Evolutionary conservation across 176 grass and related monocot species (phyloP).

Genomic region (Raddia guianensis): DNA sequence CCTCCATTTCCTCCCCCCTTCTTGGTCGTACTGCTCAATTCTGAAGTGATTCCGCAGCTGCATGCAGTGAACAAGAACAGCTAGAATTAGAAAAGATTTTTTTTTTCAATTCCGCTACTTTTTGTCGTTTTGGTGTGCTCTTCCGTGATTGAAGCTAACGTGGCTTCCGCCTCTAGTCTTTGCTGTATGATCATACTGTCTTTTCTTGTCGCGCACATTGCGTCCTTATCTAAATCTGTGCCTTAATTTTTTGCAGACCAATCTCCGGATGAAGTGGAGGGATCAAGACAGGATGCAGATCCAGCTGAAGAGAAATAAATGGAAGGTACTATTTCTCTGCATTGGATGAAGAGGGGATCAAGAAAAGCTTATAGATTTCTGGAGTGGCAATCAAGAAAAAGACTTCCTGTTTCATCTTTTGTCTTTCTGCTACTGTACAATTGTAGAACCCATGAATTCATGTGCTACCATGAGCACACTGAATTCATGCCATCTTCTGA

Average conservation of each 20-base stretch:
- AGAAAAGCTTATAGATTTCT: not conserved
- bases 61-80: not conserved
- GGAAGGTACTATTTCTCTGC: not conserved
- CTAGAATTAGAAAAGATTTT: not conserved
- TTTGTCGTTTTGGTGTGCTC: not conserved
- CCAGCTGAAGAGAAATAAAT: slow-evolving; percentile 39
- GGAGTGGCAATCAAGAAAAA: slow-evolving; percentile 15
- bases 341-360: slow-evolving; percentile 19
- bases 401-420: slow-evolving; percentile 19
- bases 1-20: slow-evolving; percentile 13
- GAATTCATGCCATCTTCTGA: slow-evolving; percentile 33
- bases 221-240: not conserved
- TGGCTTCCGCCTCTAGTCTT: not conserved
- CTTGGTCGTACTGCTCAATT: not conserved
- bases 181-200: not conserved
- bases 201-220: not conserved
- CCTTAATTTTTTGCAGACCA: slow-evolving; percentile 29
- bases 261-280: slow-evolving; percentile 34
- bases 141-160: not conserved
- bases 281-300: not conserved
- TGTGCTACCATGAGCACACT: slow-evolving; percentile 4
- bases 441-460: slow-evolving; percentile 28
- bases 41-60: not conserved
- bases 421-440: slow-evolving; percentile 33
- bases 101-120: not conserved